A percentile compares a stretch with the other conserved stretches of the same genome.
phyloP scores from a whole-genome alignment of 768 basidiomycete species.

The Nevesoporus exiguus region DNA sequence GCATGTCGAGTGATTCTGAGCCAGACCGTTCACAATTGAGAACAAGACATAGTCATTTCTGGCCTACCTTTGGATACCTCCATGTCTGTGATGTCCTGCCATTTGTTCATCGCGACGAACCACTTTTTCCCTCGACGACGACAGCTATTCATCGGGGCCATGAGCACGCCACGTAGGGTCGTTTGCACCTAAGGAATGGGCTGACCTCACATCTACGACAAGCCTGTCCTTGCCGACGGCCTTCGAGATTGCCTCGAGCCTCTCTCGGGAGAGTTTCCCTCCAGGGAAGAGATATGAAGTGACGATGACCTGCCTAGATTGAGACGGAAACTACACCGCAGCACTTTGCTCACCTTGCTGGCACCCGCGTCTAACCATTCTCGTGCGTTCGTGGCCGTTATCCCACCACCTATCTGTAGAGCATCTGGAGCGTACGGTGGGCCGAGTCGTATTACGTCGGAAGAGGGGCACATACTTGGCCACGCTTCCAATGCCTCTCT shows the following conservation, averaged over 20 bases:
- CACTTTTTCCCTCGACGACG: constrained; percentile 71
- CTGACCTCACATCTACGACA: constrained; percentile 92
- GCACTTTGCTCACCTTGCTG: constrained; percentile 60
- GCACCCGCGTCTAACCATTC: constrained; percentile 89
- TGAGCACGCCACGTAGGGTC: background rate
- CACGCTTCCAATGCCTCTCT: constrained; percentile 77
- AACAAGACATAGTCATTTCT: background rate
- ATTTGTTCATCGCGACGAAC: constrained; percentile 98
- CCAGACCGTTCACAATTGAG: background rate
- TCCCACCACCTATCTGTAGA: constrained; percentile 92
- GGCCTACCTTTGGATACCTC: constrained; percentile 74
- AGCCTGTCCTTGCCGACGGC: constrained; percentile 79
- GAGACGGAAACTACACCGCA: constrained; percentile 4
- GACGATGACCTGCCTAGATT: constrained; percentile 76
- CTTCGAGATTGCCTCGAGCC: constrained; percentile 59
- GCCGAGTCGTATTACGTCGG: background rate
- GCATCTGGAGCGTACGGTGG: constrained; percentile 44
- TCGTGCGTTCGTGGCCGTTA: constrained; percentile 73
- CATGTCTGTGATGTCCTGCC: constrained; percentile 96
- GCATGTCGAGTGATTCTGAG: constrained; percentile 72
- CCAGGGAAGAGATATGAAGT: constrained; percentile 92
- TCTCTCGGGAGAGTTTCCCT: constrained; percentile 72
- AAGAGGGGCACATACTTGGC: constrained; percentile 51
- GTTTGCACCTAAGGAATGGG: background rate
- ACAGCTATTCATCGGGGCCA: constrained; percentile 53